These are phyloP conservation scores for Tetrahymena malaccensis DNA, from an alignment of 73 alveolate genomes.

Conservation along the genomic window DNA sequence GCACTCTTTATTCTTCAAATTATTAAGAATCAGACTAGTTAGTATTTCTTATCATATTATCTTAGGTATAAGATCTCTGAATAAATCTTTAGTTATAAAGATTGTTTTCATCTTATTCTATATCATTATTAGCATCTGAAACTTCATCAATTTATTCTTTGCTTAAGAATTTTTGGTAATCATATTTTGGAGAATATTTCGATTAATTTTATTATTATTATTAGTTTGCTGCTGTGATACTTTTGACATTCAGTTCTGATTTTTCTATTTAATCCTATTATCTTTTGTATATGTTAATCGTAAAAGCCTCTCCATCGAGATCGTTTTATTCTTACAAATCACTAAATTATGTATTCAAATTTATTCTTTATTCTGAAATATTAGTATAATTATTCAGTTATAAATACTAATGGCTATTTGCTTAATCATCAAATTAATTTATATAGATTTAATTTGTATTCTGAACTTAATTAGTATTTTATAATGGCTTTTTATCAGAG, in stretches of 20 bases:
- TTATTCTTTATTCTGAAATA: no score
- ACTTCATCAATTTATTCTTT: background rate
- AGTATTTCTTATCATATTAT: background rate
- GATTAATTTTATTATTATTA: no score
- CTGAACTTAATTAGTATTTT: no score
- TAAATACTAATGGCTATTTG: no score
- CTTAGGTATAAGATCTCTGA: background rate
- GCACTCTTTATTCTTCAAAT: background rate
- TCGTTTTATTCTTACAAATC: background rate
- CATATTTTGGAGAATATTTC: no score
- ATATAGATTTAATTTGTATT: no score
- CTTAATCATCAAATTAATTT: background rate
- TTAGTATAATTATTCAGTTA: no score
- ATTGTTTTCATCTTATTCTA: background rate
- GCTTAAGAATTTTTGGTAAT: no score
- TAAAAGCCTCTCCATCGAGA: background rate
- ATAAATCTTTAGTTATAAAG: background rate
- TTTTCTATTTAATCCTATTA: no score
- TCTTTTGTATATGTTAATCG: background rate
- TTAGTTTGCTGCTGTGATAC: background rate
- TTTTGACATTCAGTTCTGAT: background rate
- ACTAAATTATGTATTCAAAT: no score
- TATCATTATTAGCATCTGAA: background rate
- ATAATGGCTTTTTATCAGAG: background rate
- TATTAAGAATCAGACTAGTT: background rate